Evolutionary conservation across 179 eudicot genomes (phyloP), one percentile per base, ranked within the genome.

Genomic region (Silene vulgaris): DNA sequence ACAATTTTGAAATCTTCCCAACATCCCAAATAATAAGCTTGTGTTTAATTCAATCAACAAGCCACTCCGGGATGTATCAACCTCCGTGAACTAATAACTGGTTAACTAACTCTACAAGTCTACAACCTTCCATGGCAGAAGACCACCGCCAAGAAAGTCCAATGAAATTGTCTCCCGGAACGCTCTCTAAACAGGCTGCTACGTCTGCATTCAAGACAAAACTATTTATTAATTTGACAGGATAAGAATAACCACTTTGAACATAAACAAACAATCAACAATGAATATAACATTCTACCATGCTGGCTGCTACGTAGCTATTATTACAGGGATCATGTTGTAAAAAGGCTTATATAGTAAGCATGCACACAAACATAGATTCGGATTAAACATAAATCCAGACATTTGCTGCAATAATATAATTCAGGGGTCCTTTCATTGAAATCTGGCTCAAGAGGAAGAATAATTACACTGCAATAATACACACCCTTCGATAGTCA

Each of bases 201-300:
- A 29, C 21, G 30, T 45, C 83, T 80, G 83, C 83, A 80, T 21
- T 71, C 21, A 76, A 62, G 23, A 72, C 40, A 16, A 16, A 37
- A 45, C 13, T 26, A 48, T 35, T 37, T 40, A 67, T n/a, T 65
- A n/a, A 16, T 65, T 43, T 43, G 14, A 11, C 52, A 9, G 52
- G 48, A 8, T 40, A 40, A 8, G 48, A 40, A 40, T 40, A 40
- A 40, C 48, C 48, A 40, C 48, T 11, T 5, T 37, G 43, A 5
- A 5, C 43, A 37, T 5, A 16, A 57, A 14, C 19, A 16, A 11
- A 2, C 19, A 57, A 17, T 57, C 17, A 14, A 59, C 20, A 19
- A 4, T 59, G 63, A 59, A 4, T 7, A 59, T 59, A 13, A 19
- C 63, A 43, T 43, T 43, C 48, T 8, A 43, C 35, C 35, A 3